Conservation (phyloP, 2,329 filamentous ascomycete genomes). For the Didymella pomorum region DNA sequence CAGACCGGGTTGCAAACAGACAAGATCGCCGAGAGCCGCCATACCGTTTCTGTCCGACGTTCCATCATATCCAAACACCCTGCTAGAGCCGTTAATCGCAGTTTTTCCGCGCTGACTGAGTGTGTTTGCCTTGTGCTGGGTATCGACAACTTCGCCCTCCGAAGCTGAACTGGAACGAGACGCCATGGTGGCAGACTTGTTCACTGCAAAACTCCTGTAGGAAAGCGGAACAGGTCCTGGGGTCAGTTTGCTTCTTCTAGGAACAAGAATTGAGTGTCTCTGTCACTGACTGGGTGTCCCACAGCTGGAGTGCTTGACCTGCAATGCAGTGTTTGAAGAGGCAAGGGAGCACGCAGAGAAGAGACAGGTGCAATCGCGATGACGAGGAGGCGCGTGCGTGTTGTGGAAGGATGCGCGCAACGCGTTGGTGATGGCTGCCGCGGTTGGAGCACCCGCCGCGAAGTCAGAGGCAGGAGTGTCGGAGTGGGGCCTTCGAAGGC, state of each 20-base stretch:
- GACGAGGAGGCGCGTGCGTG: conserved; percentile 19
- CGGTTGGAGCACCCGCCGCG: conserved; percentile 10
- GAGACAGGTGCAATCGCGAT: conserved; percentile 35
- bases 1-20: conserved; percentile 1
- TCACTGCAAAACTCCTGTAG: conserved; percentile 22
- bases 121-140: conserved; percentile 48
- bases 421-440: conserved; percentile 21
- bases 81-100: conserved; percentile 47
- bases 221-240: conserved; percentile 25
- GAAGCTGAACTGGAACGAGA: conserved; percentile 41
- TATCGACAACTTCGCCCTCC: conserved; percentile 41
- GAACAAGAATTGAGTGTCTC: conserved; percentile 39
- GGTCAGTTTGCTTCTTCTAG: conserved; percentile 46
- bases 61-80: conserved; percentile 42
- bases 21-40: neutral
- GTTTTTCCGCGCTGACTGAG: conserved; percentile 38
- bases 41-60: conserved; percentile 35
- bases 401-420: conserved; percentile 22
- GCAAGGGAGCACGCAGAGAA: conserved; percentile 39
- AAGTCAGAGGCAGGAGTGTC: conserved; percentile 9
- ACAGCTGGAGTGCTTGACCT: conserved; percentile 33
- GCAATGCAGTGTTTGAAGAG: conserved; percentile 33
- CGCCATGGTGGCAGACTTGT: conserved; percentile 28
- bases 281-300: conserved; percentile 50
- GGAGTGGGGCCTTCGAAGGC: conserved; percentile 8